Conservation (phyloP, 1,284 basidiomycete genomes). For the Cryptococcus depauperatus region DNA sequence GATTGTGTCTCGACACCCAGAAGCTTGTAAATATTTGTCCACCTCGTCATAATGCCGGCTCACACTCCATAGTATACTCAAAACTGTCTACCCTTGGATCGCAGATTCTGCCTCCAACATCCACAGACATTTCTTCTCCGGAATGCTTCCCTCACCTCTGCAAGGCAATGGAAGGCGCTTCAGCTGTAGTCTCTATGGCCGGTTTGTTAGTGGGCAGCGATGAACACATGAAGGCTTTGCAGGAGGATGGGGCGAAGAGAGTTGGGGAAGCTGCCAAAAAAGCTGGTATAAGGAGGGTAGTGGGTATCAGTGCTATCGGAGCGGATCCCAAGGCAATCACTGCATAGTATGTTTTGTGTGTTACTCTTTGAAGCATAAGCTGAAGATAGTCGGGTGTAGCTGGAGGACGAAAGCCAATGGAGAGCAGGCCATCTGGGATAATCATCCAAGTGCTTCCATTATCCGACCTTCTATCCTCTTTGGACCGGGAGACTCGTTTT, state of each 20-base stretch:
- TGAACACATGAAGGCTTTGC: constrained; percentile 54
- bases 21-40: constrained; percentile 33
- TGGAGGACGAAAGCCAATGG: constrained; percentile 58
- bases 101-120: constrained; percentile 47
- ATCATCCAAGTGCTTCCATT: constrained; percentile 53
- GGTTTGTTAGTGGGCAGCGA: constrained; percentile 56
- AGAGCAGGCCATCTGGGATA: constrained; percentile 49
- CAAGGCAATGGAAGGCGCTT: constrained; percentile 51
- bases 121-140: constrained; percentile 54
- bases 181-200: constrained; percentile 56
- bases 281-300: constrained; percentile 27
- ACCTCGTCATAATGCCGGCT: too few relatives aligned
- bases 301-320: constrained; percentile 39
- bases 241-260: constrained; percentile 58
- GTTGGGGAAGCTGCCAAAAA: constrained; percentile 42
- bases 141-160: constrained; percentile 41
- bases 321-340: constrained; percentile 32
- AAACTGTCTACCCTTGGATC: constrained; percentile 28
- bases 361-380: not conserved
- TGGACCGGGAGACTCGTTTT: constrained; percentile 64
- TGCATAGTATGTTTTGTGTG: constrained; percentile 30
- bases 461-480: constrained; percentile 63
- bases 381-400: constrained; percentile 11
- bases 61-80: constrained; percentile 32
- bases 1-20: constrained; percentile 53